Evolutionary conservation across 1,284 basidiomycete species (phyloP).

Genomic region (Trichosporon coremiiforme): DNA sequence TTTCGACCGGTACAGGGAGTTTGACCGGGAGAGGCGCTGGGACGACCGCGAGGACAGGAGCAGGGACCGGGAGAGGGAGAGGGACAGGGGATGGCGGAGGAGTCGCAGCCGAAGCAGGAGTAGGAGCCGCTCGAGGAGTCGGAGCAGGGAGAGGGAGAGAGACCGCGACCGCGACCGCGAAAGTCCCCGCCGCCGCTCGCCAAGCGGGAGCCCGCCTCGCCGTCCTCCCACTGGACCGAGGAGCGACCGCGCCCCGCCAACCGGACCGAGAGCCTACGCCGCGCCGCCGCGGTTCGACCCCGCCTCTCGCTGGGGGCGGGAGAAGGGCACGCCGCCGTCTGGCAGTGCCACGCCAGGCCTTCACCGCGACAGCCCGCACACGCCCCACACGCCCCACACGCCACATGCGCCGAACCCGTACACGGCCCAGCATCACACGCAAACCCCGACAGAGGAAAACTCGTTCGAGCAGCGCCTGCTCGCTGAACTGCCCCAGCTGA

Average conservation of each 20-base stretch:
- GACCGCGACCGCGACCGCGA: no score
- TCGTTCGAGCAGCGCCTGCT: conserved; percentile 40
- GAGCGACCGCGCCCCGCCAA: conserved; percentile 30
- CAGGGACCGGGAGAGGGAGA: conserved; percentile 6
- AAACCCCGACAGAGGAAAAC: conserved; percentile 15
- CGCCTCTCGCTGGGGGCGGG: conserved; percentile 14
- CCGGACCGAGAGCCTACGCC: conserved; percentile 35
- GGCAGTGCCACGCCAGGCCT: background rate
- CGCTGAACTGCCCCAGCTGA: conserved; percentile 42
- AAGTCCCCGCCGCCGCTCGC: conserved; percentile 3
- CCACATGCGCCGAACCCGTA: background rate
- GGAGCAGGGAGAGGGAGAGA: background rate
- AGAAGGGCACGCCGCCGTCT: background rate
- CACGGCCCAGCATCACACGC: background rate
- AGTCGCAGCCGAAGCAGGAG: conserved; percentile 21
- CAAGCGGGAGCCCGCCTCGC: conserved; percentile 25
- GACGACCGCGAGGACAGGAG: conserved; percentile 9
- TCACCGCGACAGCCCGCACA: conserved; percentile 20
- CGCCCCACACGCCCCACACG: no score
- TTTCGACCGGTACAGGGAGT: conserved; percentile 15
- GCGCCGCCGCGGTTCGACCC: conserved; percentile 18
- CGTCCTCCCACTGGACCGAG: conserved; percentile 35
- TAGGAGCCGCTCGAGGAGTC: background rate
- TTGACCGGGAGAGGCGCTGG: conserved; percentile 5
- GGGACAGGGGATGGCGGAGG: conserved; percentile 24